These are phyloP conservation scores for Cladosporium sp. DNA, from an alignment of 2,329 filamentous ascomycete species.

Conservation along the genomic window DNA sequence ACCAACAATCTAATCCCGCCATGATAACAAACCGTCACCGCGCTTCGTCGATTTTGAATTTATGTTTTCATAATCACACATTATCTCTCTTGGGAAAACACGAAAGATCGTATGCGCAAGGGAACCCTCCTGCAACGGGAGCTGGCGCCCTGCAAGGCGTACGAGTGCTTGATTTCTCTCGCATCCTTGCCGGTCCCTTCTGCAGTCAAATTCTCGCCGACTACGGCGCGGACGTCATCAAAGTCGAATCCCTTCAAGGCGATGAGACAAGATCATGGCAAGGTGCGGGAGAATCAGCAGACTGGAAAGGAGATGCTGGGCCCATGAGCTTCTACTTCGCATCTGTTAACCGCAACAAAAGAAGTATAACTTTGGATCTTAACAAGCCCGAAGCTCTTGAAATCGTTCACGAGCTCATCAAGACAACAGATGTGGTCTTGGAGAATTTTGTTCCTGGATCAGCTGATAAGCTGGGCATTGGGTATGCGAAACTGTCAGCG, in stretches of 20 bases:
- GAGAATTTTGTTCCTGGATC: conserved; percentile 45
- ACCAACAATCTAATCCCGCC: background rate
- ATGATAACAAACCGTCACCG: background rate
- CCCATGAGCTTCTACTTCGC: conserved; percentile 43
- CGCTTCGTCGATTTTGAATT: background rate
- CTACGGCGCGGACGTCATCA: conserved; percentile 30
- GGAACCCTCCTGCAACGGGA: background rate
- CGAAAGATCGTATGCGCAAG: background rate
- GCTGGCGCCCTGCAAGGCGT: conserved; percentile 20
- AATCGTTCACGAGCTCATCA: conserved; percentile 34
- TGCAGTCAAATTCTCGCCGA: conserved; percentile 26
- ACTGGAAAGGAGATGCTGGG: conserved; percentile 24
- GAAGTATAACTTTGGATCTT: conserved; percentile 37
- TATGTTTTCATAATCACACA: no score
- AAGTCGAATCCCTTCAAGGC: conserved; percentile 27
- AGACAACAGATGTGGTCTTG: conserved; percentile 38
- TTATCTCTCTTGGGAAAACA: background rate
- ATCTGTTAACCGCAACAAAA: conserved; percentile 44
- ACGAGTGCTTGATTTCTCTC: conserved; percentile 23
- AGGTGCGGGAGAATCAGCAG: conserved; percentile 25
- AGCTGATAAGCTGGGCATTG: conserved; percentile 38
- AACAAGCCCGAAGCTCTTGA: conserved; percentile 35
- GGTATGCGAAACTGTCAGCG: conserved; percentile 35
- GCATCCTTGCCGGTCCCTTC: conserved; percentile 23
- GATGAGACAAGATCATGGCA: conserved; percentile 31